A percentile compares a stretch with the other conserved stretches of the same genome.
phyloP scores from a whole-genome alignment of 2,329 filamentous ascomycete species.

The Fusarium sp. region DNA sequence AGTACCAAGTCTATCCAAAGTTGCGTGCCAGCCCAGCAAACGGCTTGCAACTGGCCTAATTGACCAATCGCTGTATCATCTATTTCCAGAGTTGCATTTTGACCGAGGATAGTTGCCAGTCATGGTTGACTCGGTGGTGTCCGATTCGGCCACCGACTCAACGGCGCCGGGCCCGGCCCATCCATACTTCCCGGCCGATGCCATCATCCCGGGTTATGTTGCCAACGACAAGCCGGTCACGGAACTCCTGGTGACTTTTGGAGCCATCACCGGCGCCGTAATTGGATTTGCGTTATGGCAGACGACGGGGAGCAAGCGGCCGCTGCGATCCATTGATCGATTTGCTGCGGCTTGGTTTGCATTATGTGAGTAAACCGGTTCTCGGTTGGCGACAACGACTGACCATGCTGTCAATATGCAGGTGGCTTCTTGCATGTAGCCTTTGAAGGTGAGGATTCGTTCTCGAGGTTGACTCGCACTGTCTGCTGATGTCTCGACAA shows the following conservation, averaged over 20 bases:
- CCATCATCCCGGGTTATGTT: conserved; percentile 61
- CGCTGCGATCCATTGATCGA: conserved; percentile 55
- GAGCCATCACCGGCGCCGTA: conserved; percentile 54
- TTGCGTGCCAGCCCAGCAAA: no score
- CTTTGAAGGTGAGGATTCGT: conserved; percentile 77
- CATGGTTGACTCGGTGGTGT: conserved; percentile 10
- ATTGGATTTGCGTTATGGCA: conserved; percentile 52
- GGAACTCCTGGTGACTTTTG: conserved; percentile 57
- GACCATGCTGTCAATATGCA: conserved; percentile 46
- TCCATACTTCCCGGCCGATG: conserved; percentile 66
- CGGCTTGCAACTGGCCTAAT: not conserved
- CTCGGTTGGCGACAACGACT: not conserved
- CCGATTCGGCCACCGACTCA: conserved; percentile 4
- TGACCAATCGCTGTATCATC: not conserved
- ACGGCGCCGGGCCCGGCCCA: conserved; percentile 50
- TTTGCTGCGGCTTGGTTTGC: conserved; percentile 69
- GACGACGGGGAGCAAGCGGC: conserved; percentile 37
- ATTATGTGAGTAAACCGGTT: conserved; percentile 60
- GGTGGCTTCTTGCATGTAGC: conserved; percentile 81
- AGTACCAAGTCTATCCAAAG: no score
- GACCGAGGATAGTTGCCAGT: not conserved
- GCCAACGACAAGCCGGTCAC: conserved; percentile 61
- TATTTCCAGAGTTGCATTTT: not conserved
- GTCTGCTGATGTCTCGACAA: conserved; percentile 6
- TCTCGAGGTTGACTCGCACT: not conserved